Conservation (phyloP, 805 yeast genomes). For the Wickerhamomyces chambardii region DNA sequence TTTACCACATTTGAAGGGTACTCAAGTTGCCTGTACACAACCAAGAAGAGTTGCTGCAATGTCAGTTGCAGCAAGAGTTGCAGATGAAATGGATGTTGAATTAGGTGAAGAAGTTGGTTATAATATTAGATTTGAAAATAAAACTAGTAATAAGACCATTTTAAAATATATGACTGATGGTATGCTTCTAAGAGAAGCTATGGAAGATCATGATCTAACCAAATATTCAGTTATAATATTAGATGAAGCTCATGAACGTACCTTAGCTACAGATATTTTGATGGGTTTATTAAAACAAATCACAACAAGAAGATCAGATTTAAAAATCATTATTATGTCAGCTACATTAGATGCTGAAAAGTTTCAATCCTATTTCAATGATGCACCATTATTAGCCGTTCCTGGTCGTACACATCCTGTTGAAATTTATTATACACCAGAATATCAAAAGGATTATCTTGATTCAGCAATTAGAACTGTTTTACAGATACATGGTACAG, state of each 20-base stretch:
- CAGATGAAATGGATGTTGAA: slow-evolving; percentile 92
- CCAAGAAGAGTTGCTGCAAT: slow-evolving; percentile 99
- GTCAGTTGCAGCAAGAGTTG: slow-evolving; percentile 97
- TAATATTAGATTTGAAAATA: slow-evolving; percentile 89
- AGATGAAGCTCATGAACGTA: slow-evolving; percentile 98
- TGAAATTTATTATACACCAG: slow-evolving; percentile 94
- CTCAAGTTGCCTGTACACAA: slow-evolving; percentile 90
- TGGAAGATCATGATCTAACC: slow-evolving; percentile 83
- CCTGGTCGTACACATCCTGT: slow-evolving; percentile 99
- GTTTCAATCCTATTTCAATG: slow-evolving; percentile 81
- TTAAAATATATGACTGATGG: slow-evolving; percentile 98
- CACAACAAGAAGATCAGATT: slow-evolving; percentile 69
- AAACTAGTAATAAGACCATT: slow-evolving; percentile 69
- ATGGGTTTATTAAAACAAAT: slow-evolving; percentile 92
- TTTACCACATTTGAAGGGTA: slow-evolving; percentile 77
- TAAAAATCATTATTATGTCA: slow-evolving; percentile 92
- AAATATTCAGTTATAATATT: slow-evolving; percentile 84
- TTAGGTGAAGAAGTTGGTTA: slow-evolving; percentile 95
- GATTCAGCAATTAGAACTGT: slow-evolving; percentile 96
- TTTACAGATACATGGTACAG: slow-evolving; percentile 93
- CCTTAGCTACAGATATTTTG: slow-evolving; percentile 90
- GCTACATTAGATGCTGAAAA: slow-evolving; percentile 97
- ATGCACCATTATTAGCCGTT: slow-evolving; percentile 91
- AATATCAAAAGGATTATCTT: slow-evolving; percentile 88
- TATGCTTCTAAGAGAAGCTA: slow-evolving; percentile 94